Base-by-base conservation (phyloP, 305 asterid species). In the Nicotiana rustica region DNA sequence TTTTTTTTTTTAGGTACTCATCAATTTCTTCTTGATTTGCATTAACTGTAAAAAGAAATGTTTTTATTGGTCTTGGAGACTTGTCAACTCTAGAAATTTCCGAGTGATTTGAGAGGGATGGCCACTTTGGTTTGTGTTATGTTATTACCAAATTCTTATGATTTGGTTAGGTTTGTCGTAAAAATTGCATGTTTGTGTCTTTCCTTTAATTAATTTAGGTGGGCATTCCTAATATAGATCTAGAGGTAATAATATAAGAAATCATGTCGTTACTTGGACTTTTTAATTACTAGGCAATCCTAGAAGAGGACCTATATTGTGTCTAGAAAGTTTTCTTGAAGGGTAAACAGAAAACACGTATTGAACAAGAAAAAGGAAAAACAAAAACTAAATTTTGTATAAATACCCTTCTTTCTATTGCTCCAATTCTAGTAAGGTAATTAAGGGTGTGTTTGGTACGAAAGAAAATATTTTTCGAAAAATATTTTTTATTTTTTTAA, bases 151-250 rank as follows among this genome's bases (percentile, higher is more conserved):
- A 59, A 75, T 84, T 84, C 64, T 59, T 71, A 17, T 38, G 82
- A 14, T 81, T 82, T 84, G 84, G 85, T 86, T 78, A 38, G 17
- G 86, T 84, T 86, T 81, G 85, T 70, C 21, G 78, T 33, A 60
- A 70, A 78, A 60, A 78, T 35, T 61, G 55, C 70, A 78, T 78
- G 82, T 38, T 35, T 60, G 38, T 59, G 4, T 70, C 29, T 61
- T 78, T 3, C 82, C 68, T 33, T 35, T 18, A 61, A 36, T 78
- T 31, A 78, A 21, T 65, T 8, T 47, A 21, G 79, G 78, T 44
- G 6, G 12, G 41, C 19, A 70, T 70, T 17, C 61, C 61, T 9
- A 9, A 5, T 69, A 44, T 44, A 5, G 19, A 10, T 60, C 13
- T 60, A 44, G 36, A 44, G 10, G 38, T 35, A 35, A 15, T 70